Conservation (phyloP, 2,329 filamentous ascomycete species). For the Lecanicillium sp. region DNA sequence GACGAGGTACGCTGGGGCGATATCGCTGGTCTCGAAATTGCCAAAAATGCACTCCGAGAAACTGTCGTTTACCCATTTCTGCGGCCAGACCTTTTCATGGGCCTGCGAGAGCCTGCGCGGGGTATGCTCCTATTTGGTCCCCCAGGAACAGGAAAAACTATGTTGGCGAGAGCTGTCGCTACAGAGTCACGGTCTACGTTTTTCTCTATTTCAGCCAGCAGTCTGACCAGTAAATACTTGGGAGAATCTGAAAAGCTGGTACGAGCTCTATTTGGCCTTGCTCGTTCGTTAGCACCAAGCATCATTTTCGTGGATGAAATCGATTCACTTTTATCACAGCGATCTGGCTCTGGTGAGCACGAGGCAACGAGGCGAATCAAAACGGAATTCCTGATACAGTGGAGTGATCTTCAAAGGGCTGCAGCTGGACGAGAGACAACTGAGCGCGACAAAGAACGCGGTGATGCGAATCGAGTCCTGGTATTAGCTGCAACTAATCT, state of each 20-base stretch:
- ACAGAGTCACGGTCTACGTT: conserved; percentile 94
- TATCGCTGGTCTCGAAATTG: conserved; percentile 82
- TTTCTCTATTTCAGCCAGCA: conserved; percentile 94
- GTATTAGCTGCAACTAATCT: conserved; percentile 94
- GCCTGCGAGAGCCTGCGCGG: conserved; percentile 83
- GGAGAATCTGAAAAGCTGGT: conserved; percentile 97
- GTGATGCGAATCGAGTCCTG: conserved; percentile 81
- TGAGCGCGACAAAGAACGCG: conserved; percentile 61
- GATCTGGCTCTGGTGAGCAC: conserved; percentile 79
- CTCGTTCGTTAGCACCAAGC: conserved; percentile 80
- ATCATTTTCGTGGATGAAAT: conserved; percentile 99
- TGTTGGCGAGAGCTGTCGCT: conserved; percentile 89
- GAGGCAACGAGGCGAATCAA: conserved; percentile 93
- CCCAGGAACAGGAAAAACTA: conserved; percentile 97
- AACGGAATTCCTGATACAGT: conserved; percentile 96
- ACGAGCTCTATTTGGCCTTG: conserved; percentile 82
- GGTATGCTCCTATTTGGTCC: conserved; percentile 96
- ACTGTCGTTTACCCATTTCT: conserved; percentile 96
- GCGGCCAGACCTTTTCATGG: conserved; percentile 91
- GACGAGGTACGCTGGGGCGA: conserved; percentile 95
- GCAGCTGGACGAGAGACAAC: conserved; percentile 75
- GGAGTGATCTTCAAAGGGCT: conserved; percentile 88
- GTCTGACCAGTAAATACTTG: conserved; percentile 89
- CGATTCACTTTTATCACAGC: conserved; percentile 81
- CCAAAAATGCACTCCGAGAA: conserved; percentile 88